Evolutionary conservation across 768 basidiomycete species (phyloP).

Genomic region (Calocera cornea): DNA sequence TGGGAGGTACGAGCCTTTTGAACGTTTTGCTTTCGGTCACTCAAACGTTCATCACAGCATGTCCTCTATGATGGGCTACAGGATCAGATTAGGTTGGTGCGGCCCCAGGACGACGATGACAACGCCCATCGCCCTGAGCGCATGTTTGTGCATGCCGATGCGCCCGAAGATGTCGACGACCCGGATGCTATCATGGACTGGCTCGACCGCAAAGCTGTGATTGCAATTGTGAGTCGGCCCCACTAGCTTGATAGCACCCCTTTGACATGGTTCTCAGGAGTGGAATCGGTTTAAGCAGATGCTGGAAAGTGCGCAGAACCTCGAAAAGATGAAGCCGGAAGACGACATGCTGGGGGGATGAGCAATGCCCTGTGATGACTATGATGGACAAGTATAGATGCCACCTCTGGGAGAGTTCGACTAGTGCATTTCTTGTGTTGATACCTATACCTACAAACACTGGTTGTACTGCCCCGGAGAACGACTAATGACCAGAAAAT

Average conservation of each 20-base stretch:
- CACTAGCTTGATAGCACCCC: neutral
- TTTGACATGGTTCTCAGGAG: slow-evolving; percentile 24
- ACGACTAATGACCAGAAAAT: neutral
- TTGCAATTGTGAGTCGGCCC: slow-evolving; percentile 30
- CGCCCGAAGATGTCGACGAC: slow-evolving; percentile 53
- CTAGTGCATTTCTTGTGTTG: neutral
- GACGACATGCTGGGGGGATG: neutral
- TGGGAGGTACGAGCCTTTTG: slow-evolving; percentile 52
- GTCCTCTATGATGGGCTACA: slow-evolving; percentile 46
- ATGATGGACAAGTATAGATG: too few relatives aligned
- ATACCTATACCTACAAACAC: neutral
- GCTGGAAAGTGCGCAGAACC: slow-evolving; percentile 57
- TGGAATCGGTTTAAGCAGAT: slow-evolving; percentile 58
- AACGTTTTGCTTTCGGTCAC: neutral
- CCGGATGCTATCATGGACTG: slow-evolving; percentile 74
- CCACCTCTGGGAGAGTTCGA: neutral
- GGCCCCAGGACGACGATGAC: slow-evolving; percentile 19
- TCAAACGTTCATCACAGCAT: slow-evolving; percentile 32
- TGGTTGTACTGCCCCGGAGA: neutral
- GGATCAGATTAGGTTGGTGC: slow-evolving; percentile 45
- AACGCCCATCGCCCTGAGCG: slow-evolving; percentile 17
- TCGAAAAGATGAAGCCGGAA: slow-evolving; percentile 30
- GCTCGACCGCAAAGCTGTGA: slow-evolving; percentile 56
- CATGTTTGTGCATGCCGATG: slow-evolving; percentile 41
- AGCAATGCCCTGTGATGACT: too few relatives aligned